Conservation (phyloP, 1,139 yeast species). For the Scheffersomyces stambukii region DNA sequence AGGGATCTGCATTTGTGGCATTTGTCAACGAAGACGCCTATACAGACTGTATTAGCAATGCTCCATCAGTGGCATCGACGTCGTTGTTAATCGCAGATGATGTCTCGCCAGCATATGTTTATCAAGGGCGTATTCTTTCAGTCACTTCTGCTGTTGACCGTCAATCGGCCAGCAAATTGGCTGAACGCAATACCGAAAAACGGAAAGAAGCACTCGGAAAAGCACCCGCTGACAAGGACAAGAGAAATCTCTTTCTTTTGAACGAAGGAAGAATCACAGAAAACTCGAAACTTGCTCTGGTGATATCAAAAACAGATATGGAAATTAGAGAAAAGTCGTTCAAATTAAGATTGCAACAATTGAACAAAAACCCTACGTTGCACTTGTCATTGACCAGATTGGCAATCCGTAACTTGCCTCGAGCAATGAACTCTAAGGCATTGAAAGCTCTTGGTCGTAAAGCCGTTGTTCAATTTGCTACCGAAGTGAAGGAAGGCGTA, state of each 20-base stretch:
- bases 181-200: conserved; percentile 68
- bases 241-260: conserved; percentile 75
- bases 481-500: conserved; percentile 67
- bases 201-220: conserved; percentile 78
- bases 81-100: conserved; percentile 89
- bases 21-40: conserved; percentile 62
- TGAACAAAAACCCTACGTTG: conserved; percentile 83
- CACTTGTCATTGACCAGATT: conserved; percentile 90
- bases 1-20: conserved; percentile 95
- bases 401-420: conserved; percentile 89
- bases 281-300: conserved; percentile 72
- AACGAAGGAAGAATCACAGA: conserved; percentile 92
- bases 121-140: conserved; percentile 86
- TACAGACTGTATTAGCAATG: conserved; percentile 64
- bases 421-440: conserved; percentile 85
- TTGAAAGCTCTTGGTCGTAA: conserved; percentile 90
- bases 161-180: conserved; percentile 72
- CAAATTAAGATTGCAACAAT: conserved; percentile 81
- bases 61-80: conserved; percentile 74
- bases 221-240: conserved; percentile 75
- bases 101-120: conserved; percentile 82
- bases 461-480: conserved; percentile 95
- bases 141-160: conserved; percentile 84
- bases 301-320: conserved; percentile 67
- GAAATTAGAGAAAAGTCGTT: conserved; percentile 88